Percentiles rank a stretch among this genome's conserved stretches.
These are phyloP conservation scores for Antrodiella citrinella DNA, from an alignment of 768 basidiomycete species.

Conservation along the genomic window DNA sequence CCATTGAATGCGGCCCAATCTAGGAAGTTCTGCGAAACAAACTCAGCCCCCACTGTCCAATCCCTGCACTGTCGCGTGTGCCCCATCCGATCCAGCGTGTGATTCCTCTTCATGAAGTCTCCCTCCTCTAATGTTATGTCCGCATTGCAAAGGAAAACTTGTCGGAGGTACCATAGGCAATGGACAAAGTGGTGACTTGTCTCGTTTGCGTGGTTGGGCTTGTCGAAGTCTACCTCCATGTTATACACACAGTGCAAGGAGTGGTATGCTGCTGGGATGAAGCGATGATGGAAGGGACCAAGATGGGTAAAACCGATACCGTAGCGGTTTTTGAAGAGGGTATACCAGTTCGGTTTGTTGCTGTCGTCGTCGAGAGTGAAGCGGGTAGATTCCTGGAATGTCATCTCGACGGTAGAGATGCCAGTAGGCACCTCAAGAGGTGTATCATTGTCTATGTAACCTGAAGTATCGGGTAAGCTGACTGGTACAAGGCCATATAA, in stretches of 20 bases:
- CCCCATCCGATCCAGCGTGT: not conserved
- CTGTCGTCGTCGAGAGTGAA: slow-evolving; percentile 1
- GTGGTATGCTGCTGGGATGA: slow-evolving; percentile 3
- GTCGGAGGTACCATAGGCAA: slow-evolving; percentile 16
- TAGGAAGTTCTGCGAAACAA: not conserved
- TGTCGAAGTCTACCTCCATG: slow-evolving; percentile 1
- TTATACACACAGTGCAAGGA: slow-evolving; percentile 3
- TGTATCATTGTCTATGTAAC: not conserved
- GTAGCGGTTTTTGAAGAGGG: not conserved
- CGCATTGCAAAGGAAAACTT: slow-evolving; percentile 13
- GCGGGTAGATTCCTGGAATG: slow-evolving; percentile 1
- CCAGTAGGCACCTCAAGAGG: not conserved
- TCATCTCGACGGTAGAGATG: slow-evolving; percentile 2
- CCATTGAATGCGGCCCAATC: not conserved
- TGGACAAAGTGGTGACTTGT: slow-evolving; percentile 9
- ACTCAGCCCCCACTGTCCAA: not conserved
- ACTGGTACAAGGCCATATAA: too few relatives aligned
- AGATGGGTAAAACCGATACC: not conserved
- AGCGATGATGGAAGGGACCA: not conserved
- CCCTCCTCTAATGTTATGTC: slow-evolving; percentile 13
- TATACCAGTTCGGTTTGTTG: not conserved
- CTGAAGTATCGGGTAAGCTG: not conserved
- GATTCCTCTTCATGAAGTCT: slow-evolving; percentile 2
- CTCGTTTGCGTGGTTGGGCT: not conserved
- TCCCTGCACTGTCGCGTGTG: not conserved